Evolutionary conservation across 176 grass and related monocot species (phyloP), one percentile per base, ranked within the genome.

Genomic region (Oryza officinalis): DNA sequence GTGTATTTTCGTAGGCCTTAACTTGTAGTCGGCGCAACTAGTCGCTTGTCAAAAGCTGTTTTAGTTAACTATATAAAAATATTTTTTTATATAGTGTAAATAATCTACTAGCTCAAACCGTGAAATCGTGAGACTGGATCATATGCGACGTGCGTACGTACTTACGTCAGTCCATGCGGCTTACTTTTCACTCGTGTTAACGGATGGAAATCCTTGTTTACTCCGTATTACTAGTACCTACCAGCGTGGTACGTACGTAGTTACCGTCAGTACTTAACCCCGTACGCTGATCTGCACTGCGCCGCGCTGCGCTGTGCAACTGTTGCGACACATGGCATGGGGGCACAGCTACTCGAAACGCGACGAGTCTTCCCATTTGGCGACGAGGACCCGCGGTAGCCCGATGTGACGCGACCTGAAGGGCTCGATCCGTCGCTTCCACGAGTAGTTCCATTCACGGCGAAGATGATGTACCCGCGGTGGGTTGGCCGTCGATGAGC

Each of bases 351-450:
- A 2, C 50, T 22, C 17, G 50, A 54, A 54, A 54, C 50, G 50
- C 50, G 50, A 54, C 50, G 50, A 22, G 50, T 54, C 50, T 8
- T 54, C 18, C 50, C 50, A 54, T 54, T 54, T 54, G 50, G 17
- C 50, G 50, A 54, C 18, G 50, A 52, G 49, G 49, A 52, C 17
- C 49, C 32, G 32, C 3, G 33, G 33, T 1, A 35, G 33, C 33
- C 33, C 17, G 71, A 81, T 47, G 47, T 78, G 78, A 81, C 64
- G 78, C 71, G 15, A 26, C 71, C 40, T 27, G 47, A 20, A 46
- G 63, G 85, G 50, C 50, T 22, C 6, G 50, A 27, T 70, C 64
- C 72, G 37, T 82, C 79, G 30, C 43, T 14, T 76, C 78, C 75
- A 54, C 50, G 17, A 54, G 50, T 54, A 54, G 50, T 54, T 54